Evolutionary conservation across 2,329 filamentous ascomycete genomes (phyloP).

Genomic region (Calonectria honghensis): DNA sequence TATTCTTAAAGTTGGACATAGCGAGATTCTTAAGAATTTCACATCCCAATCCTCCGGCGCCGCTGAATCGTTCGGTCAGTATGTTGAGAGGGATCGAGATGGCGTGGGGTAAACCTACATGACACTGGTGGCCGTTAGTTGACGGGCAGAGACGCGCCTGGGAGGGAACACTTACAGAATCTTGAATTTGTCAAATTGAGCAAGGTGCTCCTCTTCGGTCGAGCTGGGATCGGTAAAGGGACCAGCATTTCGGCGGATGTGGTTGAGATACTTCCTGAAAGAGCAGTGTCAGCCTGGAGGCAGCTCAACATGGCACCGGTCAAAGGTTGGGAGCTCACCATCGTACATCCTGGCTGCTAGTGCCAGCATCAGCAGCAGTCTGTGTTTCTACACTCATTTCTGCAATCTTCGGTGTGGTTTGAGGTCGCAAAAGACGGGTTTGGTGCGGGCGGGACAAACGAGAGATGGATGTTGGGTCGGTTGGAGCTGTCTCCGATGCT

Average conservation of each 20-base stretch:
- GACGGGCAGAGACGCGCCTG: constrained; percentile 25
- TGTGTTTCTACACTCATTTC: constrained; percentile 55
- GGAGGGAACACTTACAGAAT: constrained; percentile 76
- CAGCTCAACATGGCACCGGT: constrained; percentile 17
- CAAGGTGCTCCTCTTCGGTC: constrained; percentile 70
- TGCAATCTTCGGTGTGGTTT: not conserved
- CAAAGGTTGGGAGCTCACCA: constrained; percentile 54
- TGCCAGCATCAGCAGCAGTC: constrained; percentile 30
- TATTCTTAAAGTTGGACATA: constrained; percentile 95
- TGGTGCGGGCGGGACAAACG: constrained; percentile 27
- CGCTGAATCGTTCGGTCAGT: constrained; percentile 71
- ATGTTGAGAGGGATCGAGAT: constrained; percentile 29
- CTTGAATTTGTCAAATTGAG: constrained; percentile 81
- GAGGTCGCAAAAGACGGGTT: not conserved
- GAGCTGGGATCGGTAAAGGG: constrained; percentile 85
- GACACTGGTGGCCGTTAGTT: constrained; percentile 63
- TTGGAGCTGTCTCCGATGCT: constrained; percentile 26
- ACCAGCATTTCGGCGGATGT: constrained; percentile 83
- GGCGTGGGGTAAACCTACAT: constrained; percentile 64
- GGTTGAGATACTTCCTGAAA: constrained; percentile 87
- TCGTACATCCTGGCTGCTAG: constrained; percentile 57
- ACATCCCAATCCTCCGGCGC: constrained; percentile 94
- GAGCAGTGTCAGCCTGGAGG: constrained; percentile 44
- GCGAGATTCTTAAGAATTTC: constrained; percentile 98
- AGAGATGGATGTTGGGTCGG: constrained; percentile 15